These are phyloP conservation scores for Fonsecaea monophora DNA, from an alignment of 2,329 filamentous ascomycete genomes.

Conservation along the genomic window DNA sequence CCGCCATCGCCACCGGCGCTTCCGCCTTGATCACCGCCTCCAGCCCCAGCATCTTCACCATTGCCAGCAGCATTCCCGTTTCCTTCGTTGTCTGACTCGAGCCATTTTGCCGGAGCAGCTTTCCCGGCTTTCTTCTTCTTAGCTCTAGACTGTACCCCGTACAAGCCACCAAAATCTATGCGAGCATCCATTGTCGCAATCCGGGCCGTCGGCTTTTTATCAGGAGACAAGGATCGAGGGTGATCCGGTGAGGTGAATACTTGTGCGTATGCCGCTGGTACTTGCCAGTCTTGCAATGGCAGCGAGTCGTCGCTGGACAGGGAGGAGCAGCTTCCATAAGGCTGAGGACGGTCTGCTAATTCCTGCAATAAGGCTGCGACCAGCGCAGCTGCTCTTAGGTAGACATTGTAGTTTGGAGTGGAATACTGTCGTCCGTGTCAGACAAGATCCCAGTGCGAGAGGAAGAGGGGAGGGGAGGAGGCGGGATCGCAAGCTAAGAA, in stretches of 20 bases:
- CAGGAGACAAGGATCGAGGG: background rate
- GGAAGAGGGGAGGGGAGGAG: constrained; percentile 12
- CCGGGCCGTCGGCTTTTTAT: background rate
- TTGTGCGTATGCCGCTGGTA: constrained; percentile 46
- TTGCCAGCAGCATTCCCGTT: constrained; percentile 48
- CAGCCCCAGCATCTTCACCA: constrained; percentile 45
- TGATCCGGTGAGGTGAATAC: constrained; percentile 15
- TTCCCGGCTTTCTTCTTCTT: constrained; percentile 59
- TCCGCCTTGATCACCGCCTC: constrained; percentile 40
- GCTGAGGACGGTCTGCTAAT: constrained; percentile 27
- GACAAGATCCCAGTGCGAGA: constrained; percentile 19
- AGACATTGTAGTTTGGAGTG: constrained; percentile 23
- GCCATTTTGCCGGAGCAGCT: constrained; percentile 52
- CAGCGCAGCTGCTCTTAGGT: constrained; percentile 38
- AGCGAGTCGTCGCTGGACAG: constrained; percentile 55
- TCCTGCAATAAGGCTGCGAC: constrained; percentile 39
- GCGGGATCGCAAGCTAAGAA: constrained; percentile 8
- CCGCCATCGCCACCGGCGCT: constrained; percentile 44
- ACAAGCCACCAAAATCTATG: constrained; percentile 51
- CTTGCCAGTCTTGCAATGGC: constrained; percentile 54
- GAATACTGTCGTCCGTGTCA: constrained; percentile 28
- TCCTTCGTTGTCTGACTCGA: constrained; percentile 55
- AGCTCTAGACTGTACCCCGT: constrained; percentile 39
- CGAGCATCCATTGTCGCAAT: constrained; percentile 35
- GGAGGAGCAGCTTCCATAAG: constrained; percentile 46